Conservation (phyloP, 2,329 filamentous ascomycete genomes). For the Colletotrichum sp. region DNA sequence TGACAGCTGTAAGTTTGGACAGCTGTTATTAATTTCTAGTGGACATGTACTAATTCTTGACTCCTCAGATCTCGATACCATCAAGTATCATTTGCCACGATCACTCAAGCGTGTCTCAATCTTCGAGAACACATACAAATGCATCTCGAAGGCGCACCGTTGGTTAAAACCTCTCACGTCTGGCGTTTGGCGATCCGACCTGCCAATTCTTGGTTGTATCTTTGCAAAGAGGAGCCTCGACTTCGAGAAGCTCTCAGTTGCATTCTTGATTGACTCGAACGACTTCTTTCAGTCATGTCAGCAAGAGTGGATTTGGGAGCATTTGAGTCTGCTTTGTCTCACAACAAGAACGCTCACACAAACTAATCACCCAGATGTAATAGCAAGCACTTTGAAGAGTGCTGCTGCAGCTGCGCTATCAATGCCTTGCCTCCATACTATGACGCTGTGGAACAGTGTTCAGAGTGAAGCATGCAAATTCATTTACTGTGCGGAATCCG, state of each 20-base stretch:
- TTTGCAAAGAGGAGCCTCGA: slow-evolving; percentile 30
- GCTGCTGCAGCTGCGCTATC: slow-evolving; percentile 25
- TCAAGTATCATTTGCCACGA: slow-evolving; percentile 22
- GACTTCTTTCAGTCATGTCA: slow-evolving; percentile 31
- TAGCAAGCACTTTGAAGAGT: slow-evolving; percentile 26
- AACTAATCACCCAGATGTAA: slow-evolving; percentile 14
- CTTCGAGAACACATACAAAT: slow-evolving; percentile 32
- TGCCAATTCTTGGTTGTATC: slow-evolving; percentile 6
- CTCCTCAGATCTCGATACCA: neutral
- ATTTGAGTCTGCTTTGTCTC: slow-evolving; percentile 33
- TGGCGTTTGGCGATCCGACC: neutral
- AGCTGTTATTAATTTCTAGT: neutral
- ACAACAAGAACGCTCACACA: slow-evolving; percentile 32
- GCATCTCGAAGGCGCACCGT: neutral
- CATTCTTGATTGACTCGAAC: slow-evolving; percentile 32
- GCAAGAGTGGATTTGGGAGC: slow-evolving; percentile 28
- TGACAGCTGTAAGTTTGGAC: slow-evolving; percentile 25
- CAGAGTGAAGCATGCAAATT: slow-evolving; percentile 35
- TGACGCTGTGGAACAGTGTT: slow-evolving; percentile 38
- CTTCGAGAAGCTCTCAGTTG: slow-evolving; percentile 30
- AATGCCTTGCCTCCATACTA: slow-evolving; percentile 33
- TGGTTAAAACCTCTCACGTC: neutral
- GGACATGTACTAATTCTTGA: neutral
- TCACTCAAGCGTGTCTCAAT: slow-evolving; percentile 27
- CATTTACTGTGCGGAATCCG: slow-evolving; percentile 26